Evolutionary conservation across 2,329 filamentous ascomycete species (phyloP).

Genomic region (Aspergillus sergii): DNA sequence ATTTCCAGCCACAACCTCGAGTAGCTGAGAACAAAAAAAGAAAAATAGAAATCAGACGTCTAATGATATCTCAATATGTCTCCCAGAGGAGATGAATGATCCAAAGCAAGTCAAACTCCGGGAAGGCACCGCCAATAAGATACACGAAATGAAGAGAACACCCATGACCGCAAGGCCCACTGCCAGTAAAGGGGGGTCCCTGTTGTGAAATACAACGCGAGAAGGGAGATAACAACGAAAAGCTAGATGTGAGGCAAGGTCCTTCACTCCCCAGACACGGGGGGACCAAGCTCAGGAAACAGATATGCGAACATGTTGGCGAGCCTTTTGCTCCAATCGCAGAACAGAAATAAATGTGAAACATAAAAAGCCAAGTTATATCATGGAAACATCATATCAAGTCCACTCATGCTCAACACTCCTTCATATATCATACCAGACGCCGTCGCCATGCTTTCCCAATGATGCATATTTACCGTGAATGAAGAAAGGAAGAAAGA

Average conservation of each 20-base stretch:
- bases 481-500: conserved; percentile 19
- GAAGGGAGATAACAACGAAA: conserved; percentile 10
- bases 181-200: background rate
- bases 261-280: background rate
- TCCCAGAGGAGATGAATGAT: conserved; percentile 22
- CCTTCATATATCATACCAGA: conserved; percentile 25
- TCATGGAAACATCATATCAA: conserved; percentile 27
- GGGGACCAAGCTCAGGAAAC: conserved; percentile 2
- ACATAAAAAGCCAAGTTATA: conserved; percentile 13
- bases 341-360: conserved; percentile 11
- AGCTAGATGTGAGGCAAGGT: background rate
- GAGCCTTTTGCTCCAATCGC: conserved; percentile 17
- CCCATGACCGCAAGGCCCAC: conserved; percentile 4
- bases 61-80: conserved; percentile 6
- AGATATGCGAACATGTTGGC: conserved; percentile 6
- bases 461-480: conserved; percentile 29
- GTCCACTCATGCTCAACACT: conserved; percentile 22
- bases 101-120: conserved; percentile 22
- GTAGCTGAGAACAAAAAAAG: background rate
- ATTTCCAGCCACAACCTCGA: background rate
- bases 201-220: background rate
- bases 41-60: conserved; percentile 1
- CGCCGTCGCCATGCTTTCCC: conserved; percentile 33
- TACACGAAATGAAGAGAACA: conserved; percentile 28
- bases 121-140: conserved; percentile 26